phyloP scores from a whole-genome alignment of 352 stramenopile species.

The Globisporangium abappressorium region DNA sequence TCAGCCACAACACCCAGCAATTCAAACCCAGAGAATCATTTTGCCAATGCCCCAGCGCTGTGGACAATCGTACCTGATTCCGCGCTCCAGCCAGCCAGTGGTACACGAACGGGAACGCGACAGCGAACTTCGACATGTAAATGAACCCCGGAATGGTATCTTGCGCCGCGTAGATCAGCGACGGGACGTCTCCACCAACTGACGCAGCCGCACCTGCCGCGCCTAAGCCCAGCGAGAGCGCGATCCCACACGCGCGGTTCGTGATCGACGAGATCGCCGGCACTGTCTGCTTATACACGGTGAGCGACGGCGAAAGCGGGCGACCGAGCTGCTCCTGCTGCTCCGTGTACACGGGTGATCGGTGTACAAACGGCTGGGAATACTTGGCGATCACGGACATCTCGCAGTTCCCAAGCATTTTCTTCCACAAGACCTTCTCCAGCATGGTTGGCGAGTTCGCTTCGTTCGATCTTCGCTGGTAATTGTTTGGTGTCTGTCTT shows the following conservation, averaged over 20 bases:
- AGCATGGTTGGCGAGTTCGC: neutral
- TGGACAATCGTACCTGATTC: slow-evolving; percentile 36
- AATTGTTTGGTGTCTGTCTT: neutral
- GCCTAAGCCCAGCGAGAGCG: slow-evolving; percentile 66
- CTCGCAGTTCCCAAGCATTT: neutral
- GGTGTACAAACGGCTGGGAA: neutral
- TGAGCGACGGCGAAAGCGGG: slow-evolving; percentile 90
- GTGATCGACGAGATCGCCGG: slow-evolving; percentile 90
- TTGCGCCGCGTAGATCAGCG: slow-evolving; percentile 55
- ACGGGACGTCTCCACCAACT: slow-evolving; percentile 47
- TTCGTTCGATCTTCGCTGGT: neutral
- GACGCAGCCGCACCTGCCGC: slow-evolving; percentile 54
- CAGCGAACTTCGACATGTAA: slow-evolving; percentile 78
- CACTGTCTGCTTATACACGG: slow-evolving; percentile 90
- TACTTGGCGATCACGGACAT: neutral
- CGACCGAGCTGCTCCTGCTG: slow-evolving; percentile 76
- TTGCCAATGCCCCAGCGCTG: neutral
- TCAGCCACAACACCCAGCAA: neutral
- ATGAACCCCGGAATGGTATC: slow-evolving; percentile 35
- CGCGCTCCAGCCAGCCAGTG: slow-evolving; percentile 86
- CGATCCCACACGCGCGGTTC: slow-evolving; percentile 85
- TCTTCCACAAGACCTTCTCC: slow-evolving; percentile 8
- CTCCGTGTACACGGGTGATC: slow-evolving; percentile 44
- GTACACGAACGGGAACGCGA: slow-evolving; percentile 90
- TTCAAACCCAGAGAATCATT: slow-evolving; percentile 1